Evolutionary conservation across 805 yeast species (phyloP).

Genomic region (Candida maesae): DNA sequence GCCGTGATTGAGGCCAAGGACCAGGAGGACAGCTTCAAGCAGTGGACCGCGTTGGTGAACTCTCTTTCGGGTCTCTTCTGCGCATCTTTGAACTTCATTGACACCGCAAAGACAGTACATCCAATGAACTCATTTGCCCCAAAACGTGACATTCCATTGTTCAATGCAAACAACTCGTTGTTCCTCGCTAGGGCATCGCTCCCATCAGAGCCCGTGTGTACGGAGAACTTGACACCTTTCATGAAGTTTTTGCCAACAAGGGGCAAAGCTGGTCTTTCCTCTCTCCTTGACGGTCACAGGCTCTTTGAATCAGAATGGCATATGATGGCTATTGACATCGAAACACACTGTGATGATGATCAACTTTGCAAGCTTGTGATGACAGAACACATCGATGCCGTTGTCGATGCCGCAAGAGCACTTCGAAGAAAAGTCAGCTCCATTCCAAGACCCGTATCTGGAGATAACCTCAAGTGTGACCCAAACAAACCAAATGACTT

Average conservation of each 20-base stretch:
- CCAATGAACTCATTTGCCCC: slow-evolving; percentile 43
- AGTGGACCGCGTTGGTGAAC: slow-evolving; percentile 73
- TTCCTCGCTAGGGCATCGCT: slow-evolving; percentile 77
- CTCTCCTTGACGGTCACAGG: slow-evolving; percentile 84
- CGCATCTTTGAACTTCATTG: slow-evolving; percentile 89
- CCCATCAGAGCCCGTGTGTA: slow-evolving; percentile 94
- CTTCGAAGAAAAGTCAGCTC: slow-evolving; percentile 61
- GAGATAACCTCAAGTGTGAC: slow-evolving; percentile 74
- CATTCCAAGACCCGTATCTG: slow-evolving; percentile 76
- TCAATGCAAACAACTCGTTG: slow-evolving; percentile 35
- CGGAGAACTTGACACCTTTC: slow-evolving; percentile 94
- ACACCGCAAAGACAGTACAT: slow-evolving; percentile 68
- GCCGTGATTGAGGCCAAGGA: slow-evolving; percentile 68
- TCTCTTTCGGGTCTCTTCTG: slow-evolving; percentile 89
- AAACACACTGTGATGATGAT: slow-evolving; percentile 44
- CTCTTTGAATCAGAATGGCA: slow-evolving; percentile 94
- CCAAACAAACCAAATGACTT: slow-evolving; percentile 49
- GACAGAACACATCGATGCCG: slow-evolving; percentile 66
- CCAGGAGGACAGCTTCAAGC: slow-evolving; percentile 48
- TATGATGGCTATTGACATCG: slow-evolving; percentile 81
- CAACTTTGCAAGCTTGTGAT: slow-evolving; percentile 46
- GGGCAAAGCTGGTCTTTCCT: slow-evolving; percentile 84
- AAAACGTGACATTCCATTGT: slow-evolving; percentile 25
- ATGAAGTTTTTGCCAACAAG: slow-evolving; percentile 85
- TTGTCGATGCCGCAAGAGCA: slow-evolving; percentile 65